Evolutionary conservation across 352 stramenopile species (phyloP).

Genomic region (Phytophthora lateralis): DNA sequence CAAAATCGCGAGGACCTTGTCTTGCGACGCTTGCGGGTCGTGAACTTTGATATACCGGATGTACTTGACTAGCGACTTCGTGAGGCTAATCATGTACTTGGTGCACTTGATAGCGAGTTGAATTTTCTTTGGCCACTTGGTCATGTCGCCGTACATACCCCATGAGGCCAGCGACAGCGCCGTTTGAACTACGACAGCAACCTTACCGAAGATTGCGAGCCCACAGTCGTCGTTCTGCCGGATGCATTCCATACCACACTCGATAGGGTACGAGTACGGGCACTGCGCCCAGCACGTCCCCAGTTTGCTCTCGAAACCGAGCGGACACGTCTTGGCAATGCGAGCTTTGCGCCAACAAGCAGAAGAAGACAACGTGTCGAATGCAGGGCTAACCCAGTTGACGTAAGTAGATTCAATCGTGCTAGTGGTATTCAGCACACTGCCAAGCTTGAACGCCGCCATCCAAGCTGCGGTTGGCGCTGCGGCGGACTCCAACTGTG

Average conservation of each 20-base stretch:
- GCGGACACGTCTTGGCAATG: constrained; percentile 43
- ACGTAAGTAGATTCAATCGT: constrained; percentile 34
- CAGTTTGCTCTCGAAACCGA: constrained; percentile 31
- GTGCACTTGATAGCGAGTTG: constrained; percentile 42
- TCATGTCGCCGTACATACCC: constrained; percentile 38
- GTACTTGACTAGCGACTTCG: constrained; percentile 41
- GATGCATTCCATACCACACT: constrained; percentile 50
- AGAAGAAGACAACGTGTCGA: constrained; percentile 13
- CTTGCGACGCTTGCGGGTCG: constrained; percentile 34
- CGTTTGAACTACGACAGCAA: constrained; percentile 34
- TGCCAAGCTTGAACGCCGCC: constrained; percentile 28
- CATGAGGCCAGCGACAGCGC: constrained; percentile 25
- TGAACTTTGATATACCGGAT: constrained; percentile 38
- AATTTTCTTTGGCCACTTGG: constrained; percentile 25
- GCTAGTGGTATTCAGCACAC: constrained; percentile 33
- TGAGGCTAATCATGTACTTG: constrained; percentile 44
- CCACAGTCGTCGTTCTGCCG: constrained; percentile 45
- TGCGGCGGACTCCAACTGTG: not conserved
- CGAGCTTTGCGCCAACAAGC: constrained; percentile 46
- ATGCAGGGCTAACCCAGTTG: constrained; percentile 38
- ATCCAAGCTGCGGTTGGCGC: constrained; percentile 2
- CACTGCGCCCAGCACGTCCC: constrained; percentile 48
- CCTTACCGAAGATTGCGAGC: constrained; percentile 37
- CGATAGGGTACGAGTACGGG: constrained; percentile 48
- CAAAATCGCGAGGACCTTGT: constrained; percentile 43